Evolutionary conservation across 495 filamentous ascomycete species (phyloP).

Genomic region (Podospora sp.): DNA sequence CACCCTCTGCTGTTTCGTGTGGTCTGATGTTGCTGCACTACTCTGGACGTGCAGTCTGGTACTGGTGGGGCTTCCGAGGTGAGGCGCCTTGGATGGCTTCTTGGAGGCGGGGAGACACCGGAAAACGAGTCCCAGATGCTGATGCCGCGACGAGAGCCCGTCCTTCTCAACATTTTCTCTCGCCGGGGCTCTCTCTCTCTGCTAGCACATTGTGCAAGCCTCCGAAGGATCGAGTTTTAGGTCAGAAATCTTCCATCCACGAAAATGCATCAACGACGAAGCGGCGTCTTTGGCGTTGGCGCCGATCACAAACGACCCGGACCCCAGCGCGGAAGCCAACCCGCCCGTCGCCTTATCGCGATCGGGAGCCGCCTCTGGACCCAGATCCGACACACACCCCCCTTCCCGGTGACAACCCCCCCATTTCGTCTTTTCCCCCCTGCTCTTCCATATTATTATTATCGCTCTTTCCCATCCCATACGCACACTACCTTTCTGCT

Average conservation of each 20-base stretch:
- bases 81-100: not conserved
- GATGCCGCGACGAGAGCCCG: not conserved
- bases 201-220: not conserved
- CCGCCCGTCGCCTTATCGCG: constrained; percentile 19
- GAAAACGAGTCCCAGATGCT: constrained; percentile 8
- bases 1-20: not conserved
- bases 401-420: not conserved
- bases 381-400: constrained; percentile 16
- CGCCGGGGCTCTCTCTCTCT: not conserved
- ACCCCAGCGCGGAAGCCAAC: constrained; percentile 8
- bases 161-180: not conserved
- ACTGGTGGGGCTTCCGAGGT: not conserved
- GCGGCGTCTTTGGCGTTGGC: not conserved
- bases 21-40: constrained; percentile 4
- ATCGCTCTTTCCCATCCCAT: not conserved
- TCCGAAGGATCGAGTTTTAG: not conserved
- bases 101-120: not conserved
- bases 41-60: not conserved
- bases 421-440: not conserved
- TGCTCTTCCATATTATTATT: not conserved
- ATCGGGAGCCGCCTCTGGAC: constrained; percentile 18
- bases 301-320: constrained; percentile 1
- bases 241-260: not conserved
- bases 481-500: not conserved
- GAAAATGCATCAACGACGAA: not conserved